Conservation (phyloP, 371 early-diverging fungal species). For the Chytridium lagenaria region DNA sequence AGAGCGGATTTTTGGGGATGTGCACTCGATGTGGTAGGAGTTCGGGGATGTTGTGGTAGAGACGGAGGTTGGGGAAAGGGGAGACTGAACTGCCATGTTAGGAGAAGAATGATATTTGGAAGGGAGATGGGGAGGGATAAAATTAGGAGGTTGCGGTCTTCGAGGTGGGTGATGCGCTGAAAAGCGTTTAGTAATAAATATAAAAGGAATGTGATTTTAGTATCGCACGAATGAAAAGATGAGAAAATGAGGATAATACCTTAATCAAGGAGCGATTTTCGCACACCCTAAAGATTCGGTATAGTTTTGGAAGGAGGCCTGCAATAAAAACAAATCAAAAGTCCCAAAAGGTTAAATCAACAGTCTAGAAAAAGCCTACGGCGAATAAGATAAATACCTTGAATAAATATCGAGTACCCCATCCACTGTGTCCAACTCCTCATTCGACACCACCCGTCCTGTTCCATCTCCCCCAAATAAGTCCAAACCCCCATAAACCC, state of each 20-base stretch:
- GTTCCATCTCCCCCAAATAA: no score
- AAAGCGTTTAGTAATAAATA: not conserved
- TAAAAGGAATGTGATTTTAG: no score
- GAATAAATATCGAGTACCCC: not conserved
- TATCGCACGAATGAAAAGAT: no score
- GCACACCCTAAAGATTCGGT: not conserved
- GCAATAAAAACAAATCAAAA: no score
- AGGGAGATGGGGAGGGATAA: not conserved
- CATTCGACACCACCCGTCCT: no score
- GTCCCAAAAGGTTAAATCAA: no score
- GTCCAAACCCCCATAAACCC: not conserved
- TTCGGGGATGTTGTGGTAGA: not conserved
- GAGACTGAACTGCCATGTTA: slow-evolving; percentile 1
- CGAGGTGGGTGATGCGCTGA: not conserved
- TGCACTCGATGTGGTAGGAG: slow-evolving; percentile 13
- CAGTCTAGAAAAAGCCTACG: no score
- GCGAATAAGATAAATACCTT: no score
- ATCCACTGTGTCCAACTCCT: slow-evolving; percentile 7
- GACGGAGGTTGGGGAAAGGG: not conserved
- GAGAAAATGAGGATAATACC: not conserved
- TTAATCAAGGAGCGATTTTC: slow-evolving; percentile 5
- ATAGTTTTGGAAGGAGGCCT: slow-evolving; percentile 12
- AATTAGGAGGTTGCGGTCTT: not conserved
- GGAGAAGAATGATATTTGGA: not conserved
- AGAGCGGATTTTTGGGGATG: no score